Evolutionary conservation across 352 stramenopile genomes (phyloP).

Genomic region (Globisporangium lucens): DNA sequence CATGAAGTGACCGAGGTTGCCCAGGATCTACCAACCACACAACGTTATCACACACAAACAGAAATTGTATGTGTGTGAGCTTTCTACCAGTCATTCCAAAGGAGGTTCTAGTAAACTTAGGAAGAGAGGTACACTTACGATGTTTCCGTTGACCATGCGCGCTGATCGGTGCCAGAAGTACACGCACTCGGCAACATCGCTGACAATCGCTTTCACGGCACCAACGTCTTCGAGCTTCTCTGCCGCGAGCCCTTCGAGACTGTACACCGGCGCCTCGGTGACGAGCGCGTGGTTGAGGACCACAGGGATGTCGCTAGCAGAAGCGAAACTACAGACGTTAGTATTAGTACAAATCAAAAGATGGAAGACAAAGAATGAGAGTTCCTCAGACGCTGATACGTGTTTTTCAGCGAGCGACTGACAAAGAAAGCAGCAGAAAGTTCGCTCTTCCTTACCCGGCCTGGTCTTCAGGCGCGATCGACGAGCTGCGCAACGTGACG

Average conservation of each 20-base stretch:
- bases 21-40: conserved; percentile 24
- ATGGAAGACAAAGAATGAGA: background rate
- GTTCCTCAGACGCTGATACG: background rate
- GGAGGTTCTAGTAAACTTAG: background rate
- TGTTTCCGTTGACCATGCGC: conserved; percentile 55
- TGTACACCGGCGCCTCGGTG: conserved; percentile 51
- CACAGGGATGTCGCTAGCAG: conserved; percentile 38
- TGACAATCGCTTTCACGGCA: conserved; percentile 29
- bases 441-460: conserved; percentile 33
- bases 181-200: conserved; percentile 47
- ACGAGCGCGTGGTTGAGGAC: conserved; percentile 58
- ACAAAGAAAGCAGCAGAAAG: background rate
- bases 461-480: conserved; percentile 45
- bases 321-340: conserved; percentile 22
- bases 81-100: background rate
- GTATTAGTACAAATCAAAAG: conserved; percentile 9
- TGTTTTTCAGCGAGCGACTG: background rate
- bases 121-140: conserved; percentile 30
- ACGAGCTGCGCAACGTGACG: conserved; percentile 30
- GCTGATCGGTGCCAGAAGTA: conserved; percentile 58
- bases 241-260: conserved; percentile 29
- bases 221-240: conserved; percentile 35
- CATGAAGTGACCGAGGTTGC: conserved; percentile 48
- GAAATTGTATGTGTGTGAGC: background rate
- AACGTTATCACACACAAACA: background rate